Percentiles rank a stretch among this genome's conserved stretches.
These are phyloP conservation scores for Dryas alaskensis DNA, from an alignment of 306 rosid genomes.

Conservation along the genomic window DNA sequence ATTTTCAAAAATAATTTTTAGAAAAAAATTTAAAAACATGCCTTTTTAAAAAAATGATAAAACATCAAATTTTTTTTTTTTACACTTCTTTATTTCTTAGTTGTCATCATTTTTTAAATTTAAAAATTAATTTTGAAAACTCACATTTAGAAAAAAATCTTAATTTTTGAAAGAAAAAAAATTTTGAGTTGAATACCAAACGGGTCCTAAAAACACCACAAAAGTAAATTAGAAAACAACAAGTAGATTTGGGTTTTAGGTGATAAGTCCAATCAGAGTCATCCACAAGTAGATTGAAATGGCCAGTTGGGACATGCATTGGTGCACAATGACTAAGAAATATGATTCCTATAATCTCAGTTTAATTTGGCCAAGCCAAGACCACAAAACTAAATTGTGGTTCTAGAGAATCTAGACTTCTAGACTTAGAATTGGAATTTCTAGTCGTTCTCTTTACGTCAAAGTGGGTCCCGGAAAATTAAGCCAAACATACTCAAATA, in stretches of 20 bases:
- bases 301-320: conserved; percentile 3
- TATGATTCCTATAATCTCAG: not conserved
- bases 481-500: not conserved
- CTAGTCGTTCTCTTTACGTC: not conserved
- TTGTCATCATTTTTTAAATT: no score
- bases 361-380: conserved; percentile 4
- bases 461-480: not conserved
- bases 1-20: no score
- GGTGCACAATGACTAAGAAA: conserved; percentile 2
- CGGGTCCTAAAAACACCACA: no score
- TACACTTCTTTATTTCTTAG: no score
- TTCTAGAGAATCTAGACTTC: not conserved
- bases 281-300: not conserved
- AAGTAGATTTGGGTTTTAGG: conserved; percentile 11
- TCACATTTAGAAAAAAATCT: no score
- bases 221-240: not conserved
- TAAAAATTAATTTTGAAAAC: no score
- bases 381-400: not conserved
- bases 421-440: not conserved
- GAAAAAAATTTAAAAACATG: no score
- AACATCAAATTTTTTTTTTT: no score
- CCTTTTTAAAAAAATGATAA: no score
- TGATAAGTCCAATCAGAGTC: conserved; percentile 18
- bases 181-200: not conserved
- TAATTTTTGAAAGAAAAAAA: not conserved